Percentiles rank a stretch among this genome's conserved stretches.
phyloP scores from a whole-genome alignment of 2,329 filamentous ascomycete species.

The Xylaria sp. region DNA sequence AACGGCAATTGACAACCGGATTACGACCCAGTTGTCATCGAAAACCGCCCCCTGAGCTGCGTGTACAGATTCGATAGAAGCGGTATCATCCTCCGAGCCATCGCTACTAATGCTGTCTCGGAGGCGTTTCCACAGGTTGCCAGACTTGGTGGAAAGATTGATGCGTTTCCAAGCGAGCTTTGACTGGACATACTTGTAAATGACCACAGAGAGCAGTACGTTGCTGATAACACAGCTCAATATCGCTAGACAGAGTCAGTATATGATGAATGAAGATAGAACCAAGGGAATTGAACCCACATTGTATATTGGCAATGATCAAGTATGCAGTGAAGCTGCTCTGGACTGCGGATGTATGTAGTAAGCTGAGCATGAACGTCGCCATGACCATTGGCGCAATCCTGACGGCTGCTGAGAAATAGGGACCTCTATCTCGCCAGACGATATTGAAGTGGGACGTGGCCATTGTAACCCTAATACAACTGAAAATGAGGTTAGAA shows the following conservation, averaged over 20 bases:
- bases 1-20: conserved; percentile 22
- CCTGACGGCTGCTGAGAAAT: conserved; percentile 11
- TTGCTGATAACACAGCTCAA: conserved; percentile 19
- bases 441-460: conserved; percentile 17
- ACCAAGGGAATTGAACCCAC: conserved; percentile 3
- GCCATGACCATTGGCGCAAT: conserved; percentile 18
- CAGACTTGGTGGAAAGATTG: background rate
- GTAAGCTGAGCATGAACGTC: conserved; percentile 19
- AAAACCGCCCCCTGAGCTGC: conserved; percentile 15
- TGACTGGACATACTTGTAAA: conserved; percentile 17
- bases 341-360: conserved; percentile 22
- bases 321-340: conserved; percentile 23
- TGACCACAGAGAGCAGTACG: conserved; percentile 16
- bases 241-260: conserved; percentile 17
- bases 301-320: conserved; percentile 23
- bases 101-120: conserved; percentile 3
- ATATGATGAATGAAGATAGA: background rate
- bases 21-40: conserved; percentile 24
- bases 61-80: conserved; percentile 4
- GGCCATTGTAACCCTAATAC: conserved; percentile 17
- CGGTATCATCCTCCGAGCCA: conserved; percentile 4
- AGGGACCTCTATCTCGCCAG: conserved; percentile 11
- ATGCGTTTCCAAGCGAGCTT: conserved; percentile 19
- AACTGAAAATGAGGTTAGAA: conserved; percentile 12
- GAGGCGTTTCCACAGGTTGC: conserved; percentile 14